Conservation (phyloP, 179 eudicot species). For the Sideroxylon spinosum region DNA sequence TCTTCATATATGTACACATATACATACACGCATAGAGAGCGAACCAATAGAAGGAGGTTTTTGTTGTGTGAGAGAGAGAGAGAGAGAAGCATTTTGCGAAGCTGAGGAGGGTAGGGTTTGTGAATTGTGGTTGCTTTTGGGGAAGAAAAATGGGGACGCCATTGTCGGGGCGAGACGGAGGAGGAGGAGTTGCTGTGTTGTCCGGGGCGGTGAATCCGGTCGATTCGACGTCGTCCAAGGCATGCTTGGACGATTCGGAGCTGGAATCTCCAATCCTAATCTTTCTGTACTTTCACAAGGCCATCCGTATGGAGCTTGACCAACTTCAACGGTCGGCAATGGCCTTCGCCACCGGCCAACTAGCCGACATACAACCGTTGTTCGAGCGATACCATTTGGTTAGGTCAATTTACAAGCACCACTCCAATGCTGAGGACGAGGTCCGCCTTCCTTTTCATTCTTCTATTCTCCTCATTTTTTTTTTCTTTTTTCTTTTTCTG, state of each 20-base stretch:
- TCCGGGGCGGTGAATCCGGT: constrained; percentile 44
- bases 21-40: no score
- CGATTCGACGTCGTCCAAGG: constrained; percentile 25
- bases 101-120: constrained; percentile 18
- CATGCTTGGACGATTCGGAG: constrained; percentile 8
- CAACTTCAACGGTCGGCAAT: constrained; percentile 64
- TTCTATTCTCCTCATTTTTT: background rate
- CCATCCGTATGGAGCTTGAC: constrained; percentile 73
- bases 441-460: constrained; percentile 23
- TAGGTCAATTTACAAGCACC: constrained; percentile 74
- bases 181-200: constrained; percentile 64
- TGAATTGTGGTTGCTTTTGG: constrained; percentile 8
- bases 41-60: no score
- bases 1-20: no score
- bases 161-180: constrained; percentile 50
- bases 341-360: constrained; percentile 53
- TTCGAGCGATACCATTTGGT: constrained; percentile 58
- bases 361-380: constrained; percentile 59
- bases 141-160: constrained; percentile 69
- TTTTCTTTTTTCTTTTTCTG: background rate
- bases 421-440: constrained; percentile 95
- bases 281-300: constrained; percentile 79
- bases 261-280: constrained; percentile 71
- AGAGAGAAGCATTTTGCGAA: background rate
- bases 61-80: background rate